Evolutionary conservation across 352 stramenopile genomes (phyloP).

Genomic region (Phytopythium oedochilum): DNA sequence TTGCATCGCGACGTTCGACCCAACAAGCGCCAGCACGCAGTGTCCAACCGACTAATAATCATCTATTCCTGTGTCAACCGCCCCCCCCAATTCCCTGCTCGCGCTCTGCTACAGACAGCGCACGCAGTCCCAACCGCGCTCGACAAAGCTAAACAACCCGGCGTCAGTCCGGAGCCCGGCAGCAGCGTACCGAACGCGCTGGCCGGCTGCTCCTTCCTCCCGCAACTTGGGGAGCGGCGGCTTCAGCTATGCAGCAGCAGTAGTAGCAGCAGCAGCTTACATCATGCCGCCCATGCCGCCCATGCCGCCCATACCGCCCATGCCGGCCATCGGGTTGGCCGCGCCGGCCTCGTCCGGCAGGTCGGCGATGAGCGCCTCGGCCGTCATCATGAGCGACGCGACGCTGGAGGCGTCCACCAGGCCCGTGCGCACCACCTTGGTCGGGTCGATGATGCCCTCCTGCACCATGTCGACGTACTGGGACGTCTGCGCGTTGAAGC

Average conservation of each 20-base stretch:
- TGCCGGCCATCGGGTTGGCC: slow-evolving; percentile 67
- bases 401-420: slow-evolving; percentile 98
- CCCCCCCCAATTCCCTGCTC: too few species aligned
- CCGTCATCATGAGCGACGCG: slow-evolving; percentile 99
- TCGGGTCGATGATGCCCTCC: slow-evolving; percentile 97
- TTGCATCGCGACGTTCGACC: too few species aligned
- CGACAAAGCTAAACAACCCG: slow-evolving; percentile 4
- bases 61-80: not conserved
- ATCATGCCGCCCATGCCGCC: slow-evolving; percentile 84
- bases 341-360: slow-evolving; percentile 86
- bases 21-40: too few species aligned
- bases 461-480: slow-evolving; percentile 98
- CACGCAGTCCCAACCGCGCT: not conserved
- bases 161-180: not conserved
- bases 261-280: slow-evolving; percentile 30
- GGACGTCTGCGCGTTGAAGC: slow-evolving; percentile 98
- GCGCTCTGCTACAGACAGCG: too few species aligned
- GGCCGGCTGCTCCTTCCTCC: not conserved
- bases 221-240: not conserved
- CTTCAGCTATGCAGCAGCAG: too few species aligned
- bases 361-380: slow-evolving; percentile 98
- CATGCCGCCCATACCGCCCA: slow-evolving; percentile 77
- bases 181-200: not conserved
- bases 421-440: slow-evolving; percentile 98
- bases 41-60: slow-evolving; percentile 4